phyloP scores from a whole-genome alignment of 768 basidiomycete species.

The Lactarius deliciosus region DNA sequence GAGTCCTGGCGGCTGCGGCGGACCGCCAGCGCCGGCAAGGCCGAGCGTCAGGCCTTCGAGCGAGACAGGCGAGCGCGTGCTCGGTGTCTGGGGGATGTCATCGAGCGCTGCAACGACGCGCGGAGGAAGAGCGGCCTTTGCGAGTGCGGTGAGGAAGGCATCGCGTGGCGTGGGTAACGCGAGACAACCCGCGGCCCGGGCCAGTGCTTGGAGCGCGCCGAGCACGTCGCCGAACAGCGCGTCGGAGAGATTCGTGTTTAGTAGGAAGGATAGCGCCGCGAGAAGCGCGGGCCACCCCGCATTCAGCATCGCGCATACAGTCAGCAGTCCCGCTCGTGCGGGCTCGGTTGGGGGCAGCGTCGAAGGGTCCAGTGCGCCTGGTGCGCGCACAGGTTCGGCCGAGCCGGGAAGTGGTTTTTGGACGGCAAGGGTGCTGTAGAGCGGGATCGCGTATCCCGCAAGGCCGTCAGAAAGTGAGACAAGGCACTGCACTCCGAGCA shows the following conservation, averaged over 20 bases:
- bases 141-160: constrained; percentile 85
- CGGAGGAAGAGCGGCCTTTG: constrained; percentile 91
- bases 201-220: constrained; percentile 77
- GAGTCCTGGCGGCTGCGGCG: constrained; percentile 64
- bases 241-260: constrained; percentile 89
- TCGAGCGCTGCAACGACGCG: constrained; percentile 86
- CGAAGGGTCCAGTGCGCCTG: constrained; percentile 66
- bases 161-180: constrained; percentile 84
- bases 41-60: constrained; percentile 69
- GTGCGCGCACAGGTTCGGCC: constrained; percentile 65
- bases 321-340: constrained; percentile 55
- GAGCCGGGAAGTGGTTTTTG: constrained; percentile 62
- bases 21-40: constrained; percentile 20
- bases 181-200: constrained; percentile 88
- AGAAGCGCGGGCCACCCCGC: constrained; percentile 91
- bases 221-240: constrained; percentile 88
- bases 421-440: constrained; percentile 71
- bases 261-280: constrained; percentile 85
- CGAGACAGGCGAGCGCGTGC: constrained; percentile 56
- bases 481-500: constrained; percentile 87
- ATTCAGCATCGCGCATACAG: constrained; percentile 77
- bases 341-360: constrained; percentile 54
- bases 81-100: constrained; percentile 50
- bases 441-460: constrained; percentile 64
- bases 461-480: constrained; percentile 86